Base-by-base conservation (phyloP, 495 filamentous ascomycete genomes). In the Monascus purpureus region DNA sequence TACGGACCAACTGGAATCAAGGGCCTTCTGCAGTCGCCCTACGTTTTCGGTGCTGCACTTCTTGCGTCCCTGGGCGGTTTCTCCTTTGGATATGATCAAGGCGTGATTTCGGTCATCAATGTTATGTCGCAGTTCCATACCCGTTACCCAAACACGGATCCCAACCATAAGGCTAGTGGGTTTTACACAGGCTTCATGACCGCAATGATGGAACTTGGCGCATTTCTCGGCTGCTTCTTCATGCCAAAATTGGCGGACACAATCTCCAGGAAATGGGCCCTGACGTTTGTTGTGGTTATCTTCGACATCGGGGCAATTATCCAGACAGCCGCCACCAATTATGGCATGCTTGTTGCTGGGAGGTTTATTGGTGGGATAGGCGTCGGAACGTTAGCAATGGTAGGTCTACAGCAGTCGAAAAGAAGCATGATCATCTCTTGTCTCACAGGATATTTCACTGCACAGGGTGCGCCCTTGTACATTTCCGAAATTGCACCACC, bases 401-500 rank as follows among this genome's bases (percentile, higher is more conserved):
- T n/a, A n/a, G n/a, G n/a, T n/a, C n/a, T n/a, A n/a, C n/a, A n/a
- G n/a, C n/a, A n/a, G n/a, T n/a, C n/a, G n/a, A n/a, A n/a, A n/a
- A n/a, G n/a, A n/a, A n/a, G n/a, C n/a, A n/a, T n/a, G n/a, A n/a
- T n/a, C n/a, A n/a, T n/a, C n/a, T n/a, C n/a, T n/a, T n/a, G n/a
- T n/a, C n/a, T n/a, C n/a, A n/a, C n/a, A n/a, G n/a, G n/a, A n/a
- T n/a, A n/a, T n/a, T n/a, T n/a, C n/a, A n/a, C n/a, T n/a, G n/a
- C n/a, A n/a, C n/a, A n/a, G 17, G 62, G 77, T 32, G 79, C 82
- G 9, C 81, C 80, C 0, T 67, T 84, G 9, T 85, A 85, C 47
- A 73, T 77, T 37, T 65, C 77, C 30, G 81, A 87, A 49, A 73
- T 87, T 30, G 73, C 76, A 0, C 80, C 75, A 6, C 75, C 77